Conservation (phyloP, 148 eudicot species). For the Arbutus unedo region DNA sequence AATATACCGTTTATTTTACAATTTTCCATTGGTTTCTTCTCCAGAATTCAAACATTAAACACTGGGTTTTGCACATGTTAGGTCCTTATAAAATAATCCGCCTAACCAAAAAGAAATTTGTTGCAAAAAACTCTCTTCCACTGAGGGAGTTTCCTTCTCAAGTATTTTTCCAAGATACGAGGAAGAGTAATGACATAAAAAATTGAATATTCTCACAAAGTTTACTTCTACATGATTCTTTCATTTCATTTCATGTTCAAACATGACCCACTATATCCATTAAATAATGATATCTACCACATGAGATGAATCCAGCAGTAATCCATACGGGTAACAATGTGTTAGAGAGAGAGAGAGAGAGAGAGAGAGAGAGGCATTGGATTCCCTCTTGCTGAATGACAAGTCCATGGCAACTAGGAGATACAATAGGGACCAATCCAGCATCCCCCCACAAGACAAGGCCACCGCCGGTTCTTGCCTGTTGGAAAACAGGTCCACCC, state of each 20-base stretch:
- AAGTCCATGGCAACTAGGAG: background rate
- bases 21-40: background rate
- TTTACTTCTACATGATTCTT: background rate
- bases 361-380: slow-evolving; percentile 1
- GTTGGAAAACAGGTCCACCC: background rate
- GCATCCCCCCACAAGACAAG: slow-evolving; percentile 3
- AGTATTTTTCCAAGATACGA: background rate
- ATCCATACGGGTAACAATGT: background rate
- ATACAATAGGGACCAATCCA: slow-evolving; percentile 1
- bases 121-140: background rate
- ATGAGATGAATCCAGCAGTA: background rate
- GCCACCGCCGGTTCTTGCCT: background rate
- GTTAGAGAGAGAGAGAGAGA: background rate
- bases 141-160: background rate
- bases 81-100: background rate
- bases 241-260: background rate
- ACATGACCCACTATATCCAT: background rate
- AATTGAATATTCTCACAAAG: background rate
- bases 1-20: too few relatives aligned
- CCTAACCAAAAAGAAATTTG: background rate
- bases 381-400: background rate
- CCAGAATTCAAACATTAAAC: background rate
- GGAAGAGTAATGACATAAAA: background rate
- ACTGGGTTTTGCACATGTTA: background rate
- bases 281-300: background rate